Evolutionary conservation across 345 rosid species (phyloP).

Genomic region (Eucalyptus dawsonii): DNA sequence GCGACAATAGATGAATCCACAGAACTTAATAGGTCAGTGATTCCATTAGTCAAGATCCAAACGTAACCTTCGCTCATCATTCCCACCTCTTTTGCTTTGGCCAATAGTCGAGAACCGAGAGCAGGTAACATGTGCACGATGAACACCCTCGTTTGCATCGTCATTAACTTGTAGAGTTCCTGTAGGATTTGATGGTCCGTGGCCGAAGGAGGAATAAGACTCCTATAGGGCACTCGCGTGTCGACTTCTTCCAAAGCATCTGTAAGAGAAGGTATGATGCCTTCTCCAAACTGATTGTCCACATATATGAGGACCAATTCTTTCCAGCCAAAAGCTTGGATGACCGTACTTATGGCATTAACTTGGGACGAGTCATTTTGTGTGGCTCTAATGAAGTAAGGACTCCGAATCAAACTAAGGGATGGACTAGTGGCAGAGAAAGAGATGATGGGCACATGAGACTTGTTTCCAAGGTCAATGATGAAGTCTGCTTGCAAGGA

Average conservation of each 20-base stretch:
- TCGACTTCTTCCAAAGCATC: neutral
- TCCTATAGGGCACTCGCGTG: neutral
- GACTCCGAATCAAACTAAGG: neutral
- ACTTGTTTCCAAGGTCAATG: neutral
- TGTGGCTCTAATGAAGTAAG: neutral
- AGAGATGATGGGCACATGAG: neutral
- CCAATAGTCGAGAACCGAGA: fast-evolving
- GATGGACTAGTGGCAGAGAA: neutral
- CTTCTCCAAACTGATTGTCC: neutral
- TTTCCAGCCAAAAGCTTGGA: neutral
- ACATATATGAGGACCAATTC: neutral
- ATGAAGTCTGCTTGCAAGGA: neutral
- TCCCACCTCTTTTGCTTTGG: neutral
- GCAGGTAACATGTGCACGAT: neutral
- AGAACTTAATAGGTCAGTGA: neutral
- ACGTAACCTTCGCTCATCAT: neutral
- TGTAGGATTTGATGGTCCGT: neutral
- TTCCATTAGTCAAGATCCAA: neutral
- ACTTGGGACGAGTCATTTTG: neutral
- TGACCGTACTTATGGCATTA: neutral
- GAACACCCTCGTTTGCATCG: neutral
- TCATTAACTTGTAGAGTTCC: neutral
- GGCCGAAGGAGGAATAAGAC: neutral
- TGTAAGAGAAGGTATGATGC: neutral
- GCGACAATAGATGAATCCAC: neutral